These are phyloP conservation scores for Inga laurina DNA, from an alignment of 306 rosid species.

Conservation along the genomic window DNA sequence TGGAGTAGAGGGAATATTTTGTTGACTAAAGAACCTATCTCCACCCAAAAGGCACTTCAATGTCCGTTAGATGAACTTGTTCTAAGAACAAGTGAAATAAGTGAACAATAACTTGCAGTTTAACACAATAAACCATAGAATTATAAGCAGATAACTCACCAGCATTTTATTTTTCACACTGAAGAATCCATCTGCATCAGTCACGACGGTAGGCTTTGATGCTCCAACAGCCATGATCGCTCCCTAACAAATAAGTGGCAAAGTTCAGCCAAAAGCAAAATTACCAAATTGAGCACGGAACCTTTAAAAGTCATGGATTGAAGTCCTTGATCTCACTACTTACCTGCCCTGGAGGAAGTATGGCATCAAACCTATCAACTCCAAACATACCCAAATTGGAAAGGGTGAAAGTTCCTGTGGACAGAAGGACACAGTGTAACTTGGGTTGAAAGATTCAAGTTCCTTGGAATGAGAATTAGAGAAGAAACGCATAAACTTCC, in stretches of 20 bases:
- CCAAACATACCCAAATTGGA: conserved; percentile 98
- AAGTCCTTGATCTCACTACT: conserved; percentile 26
- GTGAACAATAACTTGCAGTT: not conserved
- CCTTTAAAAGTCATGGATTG: conserved; percentile 15
- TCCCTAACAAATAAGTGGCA: conserved; percentile 55
- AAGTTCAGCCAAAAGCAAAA: conserved; percentile 30
- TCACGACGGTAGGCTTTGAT: conserved; percentile 70
- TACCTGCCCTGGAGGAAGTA: conserved; percentile 99
- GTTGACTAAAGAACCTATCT: not conserved
- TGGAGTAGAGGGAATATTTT: not conserved
- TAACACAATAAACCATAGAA: not conserved
- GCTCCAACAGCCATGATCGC: conserved; percentile 99
- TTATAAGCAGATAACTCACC: conserved; percentile 43
- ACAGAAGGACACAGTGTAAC: not conserved
- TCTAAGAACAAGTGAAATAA: not conserved
- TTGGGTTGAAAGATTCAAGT: conserved; percentile 13
- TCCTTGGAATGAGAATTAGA: conserved; percentile 20
- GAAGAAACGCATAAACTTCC: conserved; percentile 39
- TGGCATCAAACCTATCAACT: conserved; percentile 92
- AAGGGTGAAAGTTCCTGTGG: conserved; percentile 86
- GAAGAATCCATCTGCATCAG: conserved; percentile 67
- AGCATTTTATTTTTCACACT: conserved; percentile 73
- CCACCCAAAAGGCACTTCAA: too few relatives aligned
- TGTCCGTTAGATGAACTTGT: not conserved
- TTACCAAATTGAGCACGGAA: conserved; percentile 8